A percentile compares a stretch with the other conserved stretches of the same genome.
phyloP scores from a whole-genome alignment of 495 filamentous ascomycete genomes.

The Aspergillus sclerotioniger region DNA sequence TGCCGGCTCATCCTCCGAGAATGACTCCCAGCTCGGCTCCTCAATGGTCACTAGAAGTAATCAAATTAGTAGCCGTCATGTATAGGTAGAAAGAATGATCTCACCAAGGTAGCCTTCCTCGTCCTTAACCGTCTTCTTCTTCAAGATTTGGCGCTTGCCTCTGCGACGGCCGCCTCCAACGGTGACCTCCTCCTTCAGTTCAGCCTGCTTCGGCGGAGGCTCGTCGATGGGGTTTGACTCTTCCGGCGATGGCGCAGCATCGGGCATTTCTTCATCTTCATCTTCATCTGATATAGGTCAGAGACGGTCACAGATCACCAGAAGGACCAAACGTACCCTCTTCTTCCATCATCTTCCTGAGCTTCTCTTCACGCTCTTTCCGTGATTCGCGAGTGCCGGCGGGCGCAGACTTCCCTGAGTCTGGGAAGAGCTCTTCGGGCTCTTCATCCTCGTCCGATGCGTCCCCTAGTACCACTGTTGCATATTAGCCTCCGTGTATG shows the following conservation, averaged over 20 bases:
- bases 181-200: constrained; percentile 43
- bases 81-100: constrained; percentile 25
- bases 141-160: constrained; percentile 79
- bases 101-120: constrained; percentile 90
- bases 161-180: constrained; percentile 67
- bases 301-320: neutral
- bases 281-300: constrained; percentile 11
- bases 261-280: constrained; percentile 49
- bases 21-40: constrained; percentile 89
- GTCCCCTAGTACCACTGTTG: constrained; percentile 45
- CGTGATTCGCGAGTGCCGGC: constrained; percentile 52
- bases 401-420: constrained; percentile 35
- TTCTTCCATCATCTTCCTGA: constrained; percentile 86
- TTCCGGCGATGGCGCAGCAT: constrained; percentile 32
- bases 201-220: constrained; percentile 39
- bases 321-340: constrained; percentile 49
- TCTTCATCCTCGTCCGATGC: constrained; percentile 78
- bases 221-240: constrained; percentile 51
- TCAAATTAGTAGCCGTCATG: neutral
- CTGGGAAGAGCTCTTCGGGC: constrained; percentile 59
- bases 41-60: constrained; percentile 75
- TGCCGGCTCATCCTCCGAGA: constrained; percentile 85
- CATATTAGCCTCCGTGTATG: constrained; percentile 20
- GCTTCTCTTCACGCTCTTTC: constrained; percentile 68
- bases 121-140: constrained; percentile 87